A percentile compares a stretch with the other conserved stretches of the same genome.
phyloP scores from a whole-genome alignment of 371 early-diverging fungal species.

The Zychaea mexicana region DNA sequence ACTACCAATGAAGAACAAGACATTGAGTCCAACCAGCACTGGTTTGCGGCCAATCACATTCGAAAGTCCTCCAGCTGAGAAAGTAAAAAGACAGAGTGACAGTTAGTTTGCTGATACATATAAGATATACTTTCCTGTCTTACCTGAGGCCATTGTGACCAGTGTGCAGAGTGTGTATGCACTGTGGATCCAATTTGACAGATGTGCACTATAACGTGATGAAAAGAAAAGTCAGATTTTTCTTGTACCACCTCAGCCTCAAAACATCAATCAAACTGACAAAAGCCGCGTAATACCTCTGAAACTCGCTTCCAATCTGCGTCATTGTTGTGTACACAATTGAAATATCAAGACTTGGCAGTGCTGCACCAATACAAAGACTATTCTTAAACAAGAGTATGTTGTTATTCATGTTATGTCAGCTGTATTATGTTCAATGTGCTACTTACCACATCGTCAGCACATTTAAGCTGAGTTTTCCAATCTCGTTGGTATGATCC shows the following conservation, averaged over 20 bases:
- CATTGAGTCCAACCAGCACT: slow-evolving; percentile 52
- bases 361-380: neutral
- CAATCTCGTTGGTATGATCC: neutral
- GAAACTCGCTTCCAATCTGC: neutral
- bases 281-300: no score
- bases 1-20: slow-evolving; percentile 58
- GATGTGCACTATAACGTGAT: neutral
- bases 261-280: no score
- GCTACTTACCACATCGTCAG: slow-evolving; percentile 67
- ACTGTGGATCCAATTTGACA: slow-evolving; percentile 5
- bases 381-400: neutral
- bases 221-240: no score
- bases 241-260: no score
- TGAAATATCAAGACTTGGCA: neutral
- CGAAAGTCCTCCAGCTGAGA: slow-evolving; percentile 51
- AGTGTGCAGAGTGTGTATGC: slow-evolving; percentile 2
- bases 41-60: slow-evolving; percentile 71
- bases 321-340: neutral
- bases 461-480: neutral
- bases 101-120: neutral
- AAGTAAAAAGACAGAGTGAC: neutral
- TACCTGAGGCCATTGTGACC: slow-evolving; percentile 46
- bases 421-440: slow-evolving; percentile 10
- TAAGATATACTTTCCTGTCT: slow-evolving; percentile 4
- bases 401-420: neutral